Conservation (phyloP, 2,329 filamentous ascomycete species). For the Orbilia oligospora region DNA sequence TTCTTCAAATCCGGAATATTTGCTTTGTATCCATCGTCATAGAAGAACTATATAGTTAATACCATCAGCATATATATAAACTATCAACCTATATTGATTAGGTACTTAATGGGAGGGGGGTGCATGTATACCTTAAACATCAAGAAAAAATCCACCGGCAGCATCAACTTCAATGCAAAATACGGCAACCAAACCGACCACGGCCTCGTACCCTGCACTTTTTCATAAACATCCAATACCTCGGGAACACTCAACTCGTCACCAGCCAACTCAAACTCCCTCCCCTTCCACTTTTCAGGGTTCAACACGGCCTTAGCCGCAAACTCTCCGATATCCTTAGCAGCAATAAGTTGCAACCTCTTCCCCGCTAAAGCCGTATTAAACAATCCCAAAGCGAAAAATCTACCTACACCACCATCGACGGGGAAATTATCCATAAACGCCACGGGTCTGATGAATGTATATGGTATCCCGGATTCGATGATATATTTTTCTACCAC, state of each 20-base stretch:
- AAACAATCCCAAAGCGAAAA: constrained; percentile 65
- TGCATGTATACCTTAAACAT: constrained; percentile 48
- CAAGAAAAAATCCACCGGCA: constrained; percentile 64
- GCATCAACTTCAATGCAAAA: constrained; percentile 53
- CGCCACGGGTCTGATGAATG: constrained; percentile 67
- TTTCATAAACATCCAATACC: constrained; percentile 64
- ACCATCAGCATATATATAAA: background rate
- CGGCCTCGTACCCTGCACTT: constrained; percentile 57
- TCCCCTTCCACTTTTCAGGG: constrained; percentile 64
- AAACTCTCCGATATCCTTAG: constrained; percentile 67
- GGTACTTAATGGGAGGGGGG: background rate
- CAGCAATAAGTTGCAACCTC: constrained; percentile 67
- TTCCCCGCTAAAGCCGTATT: constrained; percentile 64
- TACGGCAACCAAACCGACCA: constrained; percentile 49
- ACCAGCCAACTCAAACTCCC: constrained; percentile 67
- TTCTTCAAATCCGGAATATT: constrained; percentile 66
- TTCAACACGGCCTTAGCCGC: constrained; percentile 66
- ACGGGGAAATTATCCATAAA: constrained; percentile 67
- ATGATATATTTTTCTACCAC: constrained; percentile 45
- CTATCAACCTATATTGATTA: too few relatives aligned
- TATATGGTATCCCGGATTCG: constrained; percentile 65
- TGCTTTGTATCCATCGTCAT: constrained; percentile 67
- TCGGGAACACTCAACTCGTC: constrained; percentile 67
- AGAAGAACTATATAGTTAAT: constrained; percentile 65
- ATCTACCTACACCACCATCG: constrained; percentile 10